phyloP scores from a whole-genome alignment of 345 rosid species.

The Mallotus nudiflorus region DNA sequence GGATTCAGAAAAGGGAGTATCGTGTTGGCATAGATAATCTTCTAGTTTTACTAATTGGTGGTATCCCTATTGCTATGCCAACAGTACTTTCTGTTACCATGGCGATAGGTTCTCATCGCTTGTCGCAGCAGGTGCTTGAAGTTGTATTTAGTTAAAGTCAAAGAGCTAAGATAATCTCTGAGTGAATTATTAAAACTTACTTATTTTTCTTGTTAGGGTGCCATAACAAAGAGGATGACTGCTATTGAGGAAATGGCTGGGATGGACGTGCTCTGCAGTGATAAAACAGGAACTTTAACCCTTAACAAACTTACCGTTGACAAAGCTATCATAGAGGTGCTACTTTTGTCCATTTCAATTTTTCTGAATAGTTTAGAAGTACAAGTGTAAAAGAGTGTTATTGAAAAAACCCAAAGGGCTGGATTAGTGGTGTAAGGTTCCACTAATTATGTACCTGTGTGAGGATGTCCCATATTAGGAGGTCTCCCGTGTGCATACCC shows the following conservation, averaged over 20 bases:
- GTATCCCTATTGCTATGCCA: slow-evolving; percentile 98
- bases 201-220: slow-evolving; percentile 50
- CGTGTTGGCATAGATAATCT: slow-evolving; percentile 81
- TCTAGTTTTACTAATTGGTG: slow-evolving; percentile 86
- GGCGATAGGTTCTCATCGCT: slow-evolving; percentile 90
- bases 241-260: slow-evolving; percentile 99
- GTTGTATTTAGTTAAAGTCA: neutral
- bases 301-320: slow-evolving; percentile 93
- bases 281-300: slow-evolving; percentile 90
- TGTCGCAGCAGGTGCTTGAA: slow-evolving; percentile 66
- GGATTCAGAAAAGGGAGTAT: slow-evolving; percentile 47
- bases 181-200: neutral
- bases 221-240: slow-evolving; percentile 93
- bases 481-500: too few species aligned
- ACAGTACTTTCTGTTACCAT: slow-evolving; percentile 95
- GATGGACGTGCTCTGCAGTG: slow-evolving; percentile 96
- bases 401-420: too few species aligned
- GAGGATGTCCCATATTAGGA: too few species aligned
- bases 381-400: too few species aligned
- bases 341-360: neutral
- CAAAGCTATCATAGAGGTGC: slow-evolving; percentile 73
- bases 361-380: neutral
- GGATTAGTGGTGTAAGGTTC: too few species aligned
- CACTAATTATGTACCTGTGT: too few species aligned
- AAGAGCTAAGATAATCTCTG: neutral